Evolutionary conservation across 176 grass and related monocot species (phyloP), one percentile per base, ranked within the genome.

Genomic region (Bolboschoenus planiculmis): DNA sequence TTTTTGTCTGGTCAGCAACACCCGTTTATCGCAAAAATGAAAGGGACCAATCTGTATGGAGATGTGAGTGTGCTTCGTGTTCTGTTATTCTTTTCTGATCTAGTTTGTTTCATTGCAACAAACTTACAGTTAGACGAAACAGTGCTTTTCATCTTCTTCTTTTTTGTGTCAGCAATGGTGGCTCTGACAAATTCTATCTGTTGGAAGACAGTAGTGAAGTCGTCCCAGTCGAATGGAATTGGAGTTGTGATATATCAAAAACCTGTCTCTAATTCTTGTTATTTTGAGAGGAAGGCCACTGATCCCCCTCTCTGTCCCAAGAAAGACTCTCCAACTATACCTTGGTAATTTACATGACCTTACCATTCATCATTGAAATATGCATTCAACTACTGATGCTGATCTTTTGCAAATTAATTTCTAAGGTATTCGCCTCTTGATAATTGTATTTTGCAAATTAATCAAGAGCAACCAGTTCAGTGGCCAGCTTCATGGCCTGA

Each of bases 191-290:
- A 90, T 59, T 95, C 90, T 1, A 85, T 98, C 15, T 95, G 96
- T 86, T 98, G 96, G 92, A 93, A 89, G 87, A 87, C 83, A 26
- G 89, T 93, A 39, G 82, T 88, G 68, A 98, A 72, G 81, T 93
- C 92, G 56, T 83, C 33, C 10, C 78, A 93, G 89, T 39, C 78
- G 23, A 83, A 89, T 85, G 87, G 85, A 80, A 95, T 98, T 31
- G 92, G 96, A 84, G 87, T 95, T 84, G 92, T 95, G 55, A 88
- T 98, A 88, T 98, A 98, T 83, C 92, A 98, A 83, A 98, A 98
- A 43, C 87, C 89, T 1, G 57, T 84, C 64, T 88, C 92, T 80
- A 90, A 98, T 84, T 84, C 87, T 73, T 98, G 90, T 86, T 95
- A 93, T 62, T 30, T 84, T 56, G 59, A 87, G 61, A 91, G 96